phyloP scores from a whole-genome alignment of 2,329 filamentous ascomycete species.

The Calonectria honghensis region DNA sequence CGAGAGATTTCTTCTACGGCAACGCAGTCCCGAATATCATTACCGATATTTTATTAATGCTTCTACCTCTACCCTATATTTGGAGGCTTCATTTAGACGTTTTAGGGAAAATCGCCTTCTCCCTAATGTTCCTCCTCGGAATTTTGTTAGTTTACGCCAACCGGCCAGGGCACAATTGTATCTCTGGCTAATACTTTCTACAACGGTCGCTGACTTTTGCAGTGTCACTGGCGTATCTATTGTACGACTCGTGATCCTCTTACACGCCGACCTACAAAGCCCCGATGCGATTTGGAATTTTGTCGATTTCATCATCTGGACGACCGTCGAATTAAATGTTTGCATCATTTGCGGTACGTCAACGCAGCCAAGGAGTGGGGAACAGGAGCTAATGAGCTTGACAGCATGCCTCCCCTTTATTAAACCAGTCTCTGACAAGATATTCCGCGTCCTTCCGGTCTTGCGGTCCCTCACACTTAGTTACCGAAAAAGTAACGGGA shows the following conservation, averaged over 20 bases:
- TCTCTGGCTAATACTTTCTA: background rate
- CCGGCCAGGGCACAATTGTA: background rate
- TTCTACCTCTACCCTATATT: slow-evolving; percentile 56
- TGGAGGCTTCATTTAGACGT: slow-evolving; percentile 52
- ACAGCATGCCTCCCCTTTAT: slow-evolving; percentile 26
- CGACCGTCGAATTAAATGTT: slow-evolving; percentile 50
- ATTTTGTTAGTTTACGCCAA: slow-evolving; percentile 11
- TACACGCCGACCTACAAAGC: slow-evolving; percentile 40
- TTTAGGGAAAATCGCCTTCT: slow-evolving; percentile 51
- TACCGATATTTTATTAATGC: slow-evolving; percentile 52
- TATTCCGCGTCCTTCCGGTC: slow-evolving; percentile 6
- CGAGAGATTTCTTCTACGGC: slow-evolving; percentile 53
- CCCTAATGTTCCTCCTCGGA: slow-evolving; percentile 18
- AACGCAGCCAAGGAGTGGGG: too few relatives aligned
- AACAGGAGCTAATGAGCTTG: background rate
- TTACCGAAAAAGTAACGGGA: background rate
- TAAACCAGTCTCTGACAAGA: slow-evolving; percentile 20
- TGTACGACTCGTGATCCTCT: slow-evolving; percentile 1
- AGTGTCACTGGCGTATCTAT: slow-evolving; percentile 31
- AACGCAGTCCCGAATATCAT: slow-evolving; percentile 56
- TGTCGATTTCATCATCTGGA: slow-evolving; percentile 49
- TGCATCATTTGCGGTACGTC: slow-evolving; percentile 52
- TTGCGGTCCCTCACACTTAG: background rate
- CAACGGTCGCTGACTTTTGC: background rate
- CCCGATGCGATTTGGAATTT: slow-evolving; percentile 55